Evolutionary conservation across 768 basidiomycete species (phyloP), one percentile per base, ranked within the genome.

Genomic region (Chiua virens): DNA sequence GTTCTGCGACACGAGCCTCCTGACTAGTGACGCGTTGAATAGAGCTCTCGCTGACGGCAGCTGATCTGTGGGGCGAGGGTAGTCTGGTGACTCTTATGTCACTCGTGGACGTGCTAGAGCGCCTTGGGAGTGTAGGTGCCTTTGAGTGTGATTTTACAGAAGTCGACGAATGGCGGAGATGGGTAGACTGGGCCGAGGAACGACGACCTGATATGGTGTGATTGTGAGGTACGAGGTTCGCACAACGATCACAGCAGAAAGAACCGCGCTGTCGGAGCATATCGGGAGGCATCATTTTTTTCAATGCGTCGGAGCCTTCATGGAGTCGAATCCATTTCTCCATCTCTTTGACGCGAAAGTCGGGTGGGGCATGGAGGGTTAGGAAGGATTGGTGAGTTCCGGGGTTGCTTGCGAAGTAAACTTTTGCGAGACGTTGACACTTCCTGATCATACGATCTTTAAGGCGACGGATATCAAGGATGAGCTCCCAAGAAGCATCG

Each of bases 391-490:
- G 69, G 17, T 68, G 65, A 30, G 74, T 66, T 44, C 73, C 64
- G 48, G 73, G 67, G 38, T 67, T 74, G 23, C 71, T 64, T 27
- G 73, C 63, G 13, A 77, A 70, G 45, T 69, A 62, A 48, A 67
- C 67, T 55, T 77, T 81, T 40, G 80, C 78, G 39, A 88, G 70
- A 49, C 83, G 80, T 56, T 82, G 81, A 63, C 85, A 88, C 61
- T 89, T 89, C 66, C 86, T 83, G 55, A 88, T 82, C 86, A 89
- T 87, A 52, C 87, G 79, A 65, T 89, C 87, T 72, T 89, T 89
- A 60, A 89, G 74, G 56, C 82, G 87, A 14, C 87, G 85, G 42
- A 89, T 86, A 64, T 87, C 79, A 54, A 86, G 73, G 60, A 89
- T 78, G 55, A 82, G 80, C 42, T 85, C 79, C 86, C 85, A 88